These are phyloP conservation scores for Thraustochytrium sp. DNA, from an alignment of 352 stramenopile genomes.

Conservation along the genomic window DNA sequence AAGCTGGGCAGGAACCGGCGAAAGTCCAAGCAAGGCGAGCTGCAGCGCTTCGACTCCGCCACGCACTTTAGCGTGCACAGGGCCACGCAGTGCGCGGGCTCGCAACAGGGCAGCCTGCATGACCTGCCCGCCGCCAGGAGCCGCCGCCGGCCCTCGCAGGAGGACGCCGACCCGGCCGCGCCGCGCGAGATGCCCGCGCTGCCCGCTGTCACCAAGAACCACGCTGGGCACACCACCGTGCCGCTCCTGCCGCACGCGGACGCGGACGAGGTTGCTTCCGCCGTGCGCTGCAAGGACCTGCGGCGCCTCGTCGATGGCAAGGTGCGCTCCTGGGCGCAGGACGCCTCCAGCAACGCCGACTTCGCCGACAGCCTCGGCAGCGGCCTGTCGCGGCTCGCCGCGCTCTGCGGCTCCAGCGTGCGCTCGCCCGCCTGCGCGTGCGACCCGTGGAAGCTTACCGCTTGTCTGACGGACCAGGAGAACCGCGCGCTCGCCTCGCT, in stretches of 20 bases:
- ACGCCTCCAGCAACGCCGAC: not conserved
- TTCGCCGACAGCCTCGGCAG: not conserved
- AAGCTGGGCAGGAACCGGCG: too few species aligned
- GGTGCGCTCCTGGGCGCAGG: not conserved
- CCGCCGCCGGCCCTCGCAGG: not conserved
- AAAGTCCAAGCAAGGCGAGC: too few species aligned
- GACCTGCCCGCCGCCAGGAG: not conserved
- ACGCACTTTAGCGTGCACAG: not conserved
- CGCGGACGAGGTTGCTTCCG: not conserved
- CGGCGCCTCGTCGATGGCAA: not conserved
- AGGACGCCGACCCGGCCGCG: not conserved
- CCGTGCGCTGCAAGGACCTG: conserved; percentile 2
- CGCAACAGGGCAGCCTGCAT: not conserved
- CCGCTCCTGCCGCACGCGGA: not conserved
- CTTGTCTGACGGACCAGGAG: not conserved
- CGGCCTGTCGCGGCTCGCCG: not conserved
- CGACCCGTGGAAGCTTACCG: not conserved
- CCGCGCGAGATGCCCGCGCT: not conserved
- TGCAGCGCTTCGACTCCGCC: conserved; percentile 1
- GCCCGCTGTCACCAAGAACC: not conserved
- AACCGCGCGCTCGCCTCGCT: conserved; percentile 7
- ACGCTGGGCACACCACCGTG: not conserved
- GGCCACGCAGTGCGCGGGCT: not conserved
- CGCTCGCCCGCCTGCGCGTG: not conserved
- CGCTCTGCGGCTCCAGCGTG: not conserved